A percentile compares a stretch with the other conserved stretches of the same genome.
phyloP scores from a whole-genome alignment of 2,329 filamentous ascomycete genomes.

The Xylariaceae sp. region DNA sequence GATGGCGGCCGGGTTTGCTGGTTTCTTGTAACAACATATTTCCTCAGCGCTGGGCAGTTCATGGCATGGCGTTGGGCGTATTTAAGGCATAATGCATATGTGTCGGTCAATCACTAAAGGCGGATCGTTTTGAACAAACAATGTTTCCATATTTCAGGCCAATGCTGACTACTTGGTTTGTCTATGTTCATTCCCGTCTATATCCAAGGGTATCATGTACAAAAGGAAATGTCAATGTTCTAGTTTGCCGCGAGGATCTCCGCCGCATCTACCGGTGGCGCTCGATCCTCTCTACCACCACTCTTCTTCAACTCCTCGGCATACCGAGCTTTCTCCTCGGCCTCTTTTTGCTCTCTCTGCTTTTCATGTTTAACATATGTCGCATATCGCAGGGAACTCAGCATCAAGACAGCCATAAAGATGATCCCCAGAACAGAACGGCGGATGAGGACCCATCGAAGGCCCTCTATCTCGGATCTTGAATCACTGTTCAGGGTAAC shows the following conservation, averaged over 20 bases:
- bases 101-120: too few relatives aligned
- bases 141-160: too few relatives aligned
- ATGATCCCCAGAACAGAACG: constrained; percentile 61
- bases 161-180: constrained; percentile 1
- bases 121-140: too few relatives aligned
- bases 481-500: constrained; percentile 84
- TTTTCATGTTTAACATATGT: constrained; percentile 52
- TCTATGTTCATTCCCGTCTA: constrained; percentile 16
- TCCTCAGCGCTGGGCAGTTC: constrained; percentile 2
- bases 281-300: constrained; percentile 44
- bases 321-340: constrained; percentile 39
- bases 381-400: constrained; percentile 57
- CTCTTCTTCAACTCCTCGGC: constrained; percentile 42
- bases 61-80: constrained; percentile 18
- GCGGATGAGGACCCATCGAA: constrained; percentile 78
- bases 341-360: constrained; percentile 46
- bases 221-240: constrained; percentile 11
- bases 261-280: constrained; percentile 48
- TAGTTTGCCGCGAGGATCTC: constrained; percentile 56
- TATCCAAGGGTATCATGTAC: constrained; percentile 26
- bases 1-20: not conserved
- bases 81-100: too few relatives aligned
- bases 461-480: constrained; percentile 84
- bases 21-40: not conserved
- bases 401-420: constrained; percentile 60